Evolutionary conservation across 805 yeast genomes (phyloP), one percentile per base, ranked within the genome.

Genomic region (Yamadazyma takamatsuzukensis): DNA sequence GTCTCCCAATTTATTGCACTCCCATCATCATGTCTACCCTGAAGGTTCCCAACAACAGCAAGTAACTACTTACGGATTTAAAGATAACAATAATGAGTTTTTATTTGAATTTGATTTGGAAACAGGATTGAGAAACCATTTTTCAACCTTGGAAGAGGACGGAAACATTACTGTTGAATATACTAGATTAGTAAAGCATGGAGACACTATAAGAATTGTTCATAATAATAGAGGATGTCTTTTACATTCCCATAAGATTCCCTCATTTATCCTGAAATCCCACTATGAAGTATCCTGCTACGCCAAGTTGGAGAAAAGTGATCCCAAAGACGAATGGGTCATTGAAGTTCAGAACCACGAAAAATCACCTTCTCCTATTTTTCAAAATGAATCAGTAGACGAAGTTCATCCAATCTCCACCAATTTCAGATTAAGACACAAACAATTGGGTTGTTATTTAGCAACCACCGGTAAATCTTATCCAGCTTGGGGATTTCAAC

Each of bases 21-120:
- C 97, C 0, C 98, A 93, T 54, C 67, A 70, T 12, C 95, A 84
- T 54, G 57, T 72, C 9, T 93, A 80, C 54, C 98, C 98, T 11
- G 87, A 78, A 43, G 97, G 97, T 3, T 85, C 96, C 2, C 72
- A 74, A 41, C 97, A 93, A 61, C 97, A 89, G 58, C 99, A 93
- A 60, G 72, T 93, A 30, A 93, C 98, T 17, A 85, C 93, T 5
- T 93, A 93, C 56, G 85, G 89, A 13, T 87, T 79, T 59, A 86
- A 86, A 54, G 97, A 93, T 56, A 61, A 70, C 33, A 90, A 93
- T 61, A 93, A 90, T 56, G 76, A 83, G 34, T 89, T 96, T 83
- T 49, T 71, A 18, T 66, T 87, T 45, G 81, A 82, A 46, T 71
- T 80, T 49, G 71, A 68, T 18, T 69, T 83, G 55, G 71, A 61